Evolutionary conservation across 208 protist species (phyloP), one percentile per base, ranked within the genome.

Genomic region (Acanthamoeba divionensis): DNA sequence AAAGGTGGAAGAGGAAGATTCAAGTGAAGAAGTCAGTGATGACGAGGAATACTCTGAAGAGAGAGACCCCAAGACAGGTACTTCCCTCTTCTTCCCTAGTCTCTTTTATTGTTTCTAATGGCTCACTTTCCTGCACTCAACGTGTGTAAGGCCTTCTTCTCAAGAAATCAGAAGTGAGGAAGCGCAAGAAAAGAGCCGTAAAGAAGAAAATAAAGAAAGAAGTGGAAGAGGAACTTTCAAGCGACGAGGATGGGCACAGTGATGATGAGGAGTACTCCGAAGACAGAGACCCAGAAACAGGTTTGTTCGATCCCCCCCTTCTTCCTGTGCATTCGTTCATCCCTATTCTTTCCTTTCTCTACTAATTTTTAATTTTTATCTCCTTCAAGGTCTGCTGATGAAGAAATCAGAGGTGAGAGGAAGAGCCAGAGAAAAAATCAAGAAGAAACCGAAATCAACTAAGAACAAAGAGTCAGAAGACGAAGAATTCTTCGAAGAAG

Each of bases 11-110:
- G 45, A 48, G 38, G 38, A 29, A 12, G 29, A 77, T 1, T 8
- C 8, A 21, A 41, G 41, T 5, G 60, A 66, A 3, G 69, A 80
- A 12, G 69, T 57, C 44, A 83, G 73, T 38, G 73, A 83, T 33
- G 73, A 83, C 13, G 73, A 83, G 10, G 73, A 83, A 33, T 83
- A 83, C 48, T 83, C 73, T 0, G 18, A 55, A 0, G 73, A 83
- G 15, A 24, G 73, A 13, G 73, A 83, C 13, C 73, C 73, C 73
- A 33, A 83, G 26, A 83, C 73, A 5, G 73, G 73, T 54, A 3
- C 45, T 0, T 38, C 29, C 48, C n/a, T n/a, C n/a, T n/a, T n/a
- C n/a, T n/a, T n/a, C n/a, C n/a, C n/a, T n/a, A n/a, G n/a, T n/a
- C n/a, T n/a, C n/a, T n/a, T n/a, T n/a, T n/a, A n/a, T n/a, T n/a